Conservation (phyloP, 192 early-diverging fungal species). For the Gonapodya prolifera region DNA sequence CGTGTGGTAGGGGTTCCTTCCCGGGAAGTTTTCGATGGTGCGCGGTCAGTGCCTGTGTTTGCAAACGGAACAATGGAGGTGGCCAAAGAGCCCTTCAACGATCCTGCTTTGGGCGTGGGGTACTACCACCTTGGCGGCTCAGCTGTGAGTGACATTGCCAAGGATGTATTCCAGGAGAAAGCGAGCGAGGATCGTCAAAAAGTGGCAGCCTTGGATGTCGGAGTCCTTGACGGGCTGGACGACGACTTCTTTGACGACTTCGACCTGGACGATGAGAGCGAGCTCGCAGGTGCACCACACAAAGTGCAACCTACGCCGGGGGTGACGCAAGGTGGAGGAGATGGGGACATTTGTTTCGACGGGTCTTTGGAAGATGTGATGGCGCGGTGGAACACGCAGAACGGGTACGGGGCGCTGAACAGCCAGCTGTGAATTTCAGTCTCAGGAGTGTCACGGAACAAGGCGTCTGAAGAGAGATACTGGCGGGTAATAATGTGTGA, state of each 20-base stretch:
- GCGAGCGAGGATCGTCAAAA: background rate
- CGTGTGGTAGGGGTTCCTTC: no score
- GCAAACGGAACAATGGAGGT: no score
- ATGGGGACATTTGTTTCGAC: background rate
- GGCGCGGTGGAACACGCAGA: background rate
- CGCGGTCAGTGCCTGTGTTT: no score
- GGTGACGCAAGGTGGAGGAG: background rate
- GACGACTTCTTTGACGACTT: background rate
- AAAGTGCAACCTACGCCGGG: background rate
- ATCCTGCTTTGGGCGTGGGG: background rate
- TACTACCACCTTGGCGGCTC: background rate
- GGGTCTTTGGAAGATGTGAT: background rate
- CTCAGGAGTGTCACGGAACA: no score
- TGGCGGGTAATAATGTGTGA: no score
- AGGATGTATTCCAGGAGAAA: background rate
- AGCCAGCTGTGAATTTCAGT: no score
- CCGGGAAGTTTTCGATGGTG: no score
- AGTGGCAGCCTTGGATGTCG: background rate
- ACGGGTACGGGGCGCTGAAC: background rate
- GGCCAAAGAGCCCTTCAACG: background rate
- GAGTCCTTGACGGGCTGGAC: background rate
- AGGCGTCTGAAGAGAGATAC: no score
- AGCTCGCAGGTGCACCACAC: background rate
- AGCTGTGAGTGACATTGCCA: background rate
- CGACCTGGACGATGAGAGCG: background rate